A percentile compares a stretch with the other conserved stretches of the same genome.
These are phyloP conservation scores for Pseudocercospora vitis DNA, from an alignment of 2,329 filamentous ascomycete species.

Conservation along the genomic window DNA sequence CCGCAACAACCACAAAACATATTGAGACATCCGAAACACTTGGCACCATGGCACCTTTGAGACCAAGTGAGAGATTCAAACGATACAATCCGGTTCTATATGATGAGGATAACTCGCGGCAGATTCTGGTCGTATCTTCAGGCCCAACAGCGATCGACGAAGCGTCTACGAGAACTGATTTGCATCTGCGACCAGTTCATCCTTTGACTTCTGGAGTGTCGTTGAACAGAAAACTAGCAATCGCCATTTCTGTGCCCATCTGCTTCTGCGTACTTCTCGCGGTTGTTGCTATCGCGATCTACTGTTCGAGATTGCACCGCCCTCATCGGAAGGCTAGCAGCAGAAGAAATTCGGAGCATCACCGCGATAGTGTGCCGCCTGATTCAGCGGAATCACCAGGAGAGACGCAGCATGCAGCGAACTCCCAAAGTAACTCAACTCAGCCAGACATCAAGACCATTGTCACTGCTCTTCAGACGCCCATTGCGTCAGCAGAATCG, in stretches of 20 bases:
- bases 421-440: neutral
- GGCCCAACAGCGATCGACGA: neutral
- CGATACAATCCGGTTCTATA: too few species aligned
- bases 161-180: neutral
- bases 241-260: constrained; percentile 14
- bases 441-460: constrained; percentile 1
- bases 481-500: neutral
- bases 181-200: neutral
- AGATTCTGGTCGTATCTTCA: neutral
- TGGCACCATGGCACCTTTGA: too few species aligned
- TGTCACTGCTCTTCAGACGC: neutral
- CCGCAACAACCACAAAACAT: too few species aligned
- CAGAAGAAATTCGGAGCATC: neutral
- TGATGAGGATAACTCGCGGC: too few species aligned
- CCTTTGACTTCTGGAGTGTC: neutral
- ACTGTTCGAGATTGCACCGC: constrained; percentile 10
- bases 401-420: neutral
- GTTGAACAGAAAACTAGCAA: constrained; percentile 11
- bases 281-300: constrained; percentile 6
- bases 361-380: neutral
- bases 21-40: too few species aligned
- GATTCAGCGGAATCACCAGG: neutral
- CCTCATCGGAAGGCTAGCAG: neutral
- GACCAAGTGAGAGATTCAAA: too few species aligned
- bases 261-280: constrained; percentile 13